Percentiles rank a stretch among this genome's conserved stretches.
Evolutionary conservation across 116 monocot genomes (phyloP).

Genomic region (Dioscorea cayenensis): DNA sequence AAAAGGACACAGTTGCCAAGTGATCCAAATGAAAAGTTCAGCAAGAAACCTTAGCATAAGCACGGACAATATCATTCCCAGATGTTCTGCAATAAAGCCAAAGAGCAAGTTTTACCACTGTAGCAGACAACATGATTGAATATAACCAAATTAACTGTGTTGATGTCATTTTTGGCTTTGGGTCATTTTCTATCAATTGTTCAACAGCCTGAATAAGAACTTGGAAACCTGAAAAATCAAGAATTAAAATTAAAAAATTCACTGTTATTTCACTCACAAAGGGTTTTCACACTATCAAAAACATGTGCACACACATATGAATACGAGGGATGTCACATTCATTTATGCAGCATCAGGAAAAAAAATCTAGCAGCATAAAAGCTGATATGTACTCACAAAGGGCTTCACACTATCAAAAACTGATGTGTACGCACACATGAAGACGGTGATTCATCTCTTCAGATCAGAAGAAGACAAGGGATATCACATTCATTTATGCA

Average conservation of each 20-base stretch:
- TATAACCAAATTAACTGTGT: slow-evolving; percentile 68
- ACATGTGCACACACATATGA: too few species aligned
- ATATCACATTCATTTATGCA: too few species aligned
- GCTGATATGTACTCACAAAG: not conserved
- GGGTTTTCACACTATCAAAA: not conserved
- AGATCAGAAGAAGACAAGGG: too few species aligned
- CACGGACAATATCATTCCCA: slow-evolving; percentile 83
- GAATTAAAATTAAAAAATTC: not conserved
- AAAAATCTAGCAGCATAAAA: too few species aligned
- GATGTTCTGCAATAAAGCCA: slow-evolving; percentile 89
- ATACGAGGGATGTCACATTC: too few species aligned
- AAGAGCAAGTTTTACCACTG: slow-evolving; percentile 73
- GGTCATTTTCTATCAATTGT: slow-evolving; percentile 46
- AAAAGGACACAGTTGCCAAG: not conserved
- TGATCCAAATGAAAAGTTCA: not conserved
- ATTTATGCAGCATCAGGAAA: too few species aligned
- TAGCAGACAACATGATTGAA: slow-evolving; percentile 81
- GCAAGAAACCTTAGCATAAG: slow-evolving; percentile 80
- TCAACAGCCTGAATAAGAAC: slow-evolving; percentile 78
- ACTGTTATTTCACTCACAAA: not conserved
- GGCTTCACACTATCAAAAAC: not conserved
- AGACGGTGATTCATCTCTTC: too few species aligned
- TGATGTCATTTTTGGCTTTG: slow-evolving; percentile 37
- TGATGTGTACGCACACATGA: too few species aligned
- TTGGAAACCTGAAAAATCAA: slow-evolving; percentile 60